Base-by-base conservation (phyloP, 371 early-diverging fungal genomes). In the Actinomortierella wolfii region DNA sequence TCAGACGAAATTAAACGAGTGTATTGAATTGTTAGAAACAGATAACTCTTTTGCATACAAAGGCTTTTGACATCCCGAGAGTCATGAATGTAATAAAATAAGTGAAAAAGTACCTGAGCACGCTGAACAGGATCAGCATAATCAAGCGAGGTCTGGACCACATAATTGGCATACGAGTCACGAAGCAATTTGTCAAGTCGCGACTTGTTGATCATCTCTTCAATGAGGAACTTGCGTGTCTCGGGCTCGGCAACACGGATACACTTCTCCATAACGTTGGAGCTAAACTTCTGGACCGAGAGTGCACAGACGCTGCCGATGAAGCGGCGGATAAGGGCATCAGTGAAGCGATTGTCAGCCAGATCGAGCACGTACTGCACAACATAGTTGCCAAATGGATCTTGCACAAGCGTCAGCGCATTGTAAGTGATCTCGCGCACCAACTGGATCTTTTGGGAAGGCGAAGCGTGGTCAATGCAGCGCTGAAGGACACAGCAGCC, bases 381-480 rank as follows among this genome's bases (percentile, higher is more conserved):
- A 3, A 99, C 99, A 69, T 99, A 99, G 81, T 99, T 99, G 39
- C 96, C 99, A 79, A 94, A 99, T 47, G 96, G 95, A 77, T 97
- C 95, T 77, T 85, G 92, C 24, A 98, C 96, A 39, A 94, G 79
- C 0, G 87, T 71, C 7, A 97, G 80, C 0, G 90, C 92, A 75
- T 96, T 82, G 23, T 75, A 78, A 15, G 89, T 89, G 50, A 96
- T 90, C 47, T 86, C 93, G 2, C 79, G 71, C 11, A 91, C 94
- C 20, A 95, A 79, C 77, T 92, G 93, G 20, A 79, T 73, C 77
- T 89, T 88, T 78, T 95, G 95, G 20, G 74, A 57, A 5, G 76
- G 77, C 0, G 85, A 79, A 2, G 93, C 89, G 67, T 94, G 86
- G 70, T 98, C 99, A 68, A 98, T 91, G 69, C 98, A 95, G 44